Conservation (phyloP, 352 stramenopile species). For the Pythium volutum region DNA sequence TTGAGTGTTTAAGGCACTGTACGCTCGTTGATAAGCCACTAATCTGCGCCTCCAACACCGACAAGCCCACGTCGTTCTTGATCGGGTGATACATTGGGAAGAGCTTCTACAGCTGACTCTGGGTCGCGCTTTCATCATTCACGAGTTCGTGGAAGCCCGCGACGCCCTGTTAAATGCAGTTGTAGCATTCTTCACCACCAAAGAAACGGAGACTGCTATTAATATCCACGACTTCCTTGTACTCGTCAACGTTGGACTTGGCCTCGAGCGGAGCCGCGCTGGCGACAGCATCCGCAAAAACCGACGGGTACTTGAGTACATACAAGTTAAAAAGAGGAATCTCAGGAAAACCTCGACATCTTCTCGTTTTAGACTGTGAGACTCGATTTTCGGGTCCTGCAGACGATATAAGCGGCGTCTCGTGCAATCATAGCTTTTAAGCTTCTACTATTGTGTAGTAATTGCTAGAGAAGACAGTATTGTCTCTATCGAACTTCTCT, state of each 20-base stretch:
- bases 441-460: too few species aligned
- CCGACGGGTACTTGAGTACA: conserved; percentile 91
- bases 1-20: too few species aligned
- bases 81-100: conserved; percentile 71
- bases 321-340: too few species aligned
- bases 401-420: too few species aligned
- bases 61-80: conserved; percentile 75
- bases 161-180: conserved; percentile 64
- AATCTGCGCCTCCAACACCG: conserved; percentile 69
- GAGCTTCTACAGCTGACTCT: conserved; percentile 39
- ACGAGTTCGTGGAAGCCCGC: conserved; percentile 47
- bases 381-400: too few species aligned
- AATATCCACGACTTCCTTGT: conserved; percentile 86
- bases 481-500: too few species aligned
- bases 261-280: conserved; percentile 89
- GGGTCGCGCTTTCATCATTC: conserved; percentile 41
- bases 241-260: conserved; percentile 77
- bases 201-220: conserved; percentile 78
- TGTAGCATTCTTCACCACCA: conserved; percentile 77
- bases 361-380: too few species aligned
- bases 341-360: too few species aligned
- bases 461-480: too few species aligned
- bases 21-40: too few species aligned
- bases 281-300: conserved; percentile 89
- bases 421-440: too few species aligned